Evolutionary conservation across 768 basidiomycete species (phyloP).

Genomic region (Lentinula sp.): DNA sequence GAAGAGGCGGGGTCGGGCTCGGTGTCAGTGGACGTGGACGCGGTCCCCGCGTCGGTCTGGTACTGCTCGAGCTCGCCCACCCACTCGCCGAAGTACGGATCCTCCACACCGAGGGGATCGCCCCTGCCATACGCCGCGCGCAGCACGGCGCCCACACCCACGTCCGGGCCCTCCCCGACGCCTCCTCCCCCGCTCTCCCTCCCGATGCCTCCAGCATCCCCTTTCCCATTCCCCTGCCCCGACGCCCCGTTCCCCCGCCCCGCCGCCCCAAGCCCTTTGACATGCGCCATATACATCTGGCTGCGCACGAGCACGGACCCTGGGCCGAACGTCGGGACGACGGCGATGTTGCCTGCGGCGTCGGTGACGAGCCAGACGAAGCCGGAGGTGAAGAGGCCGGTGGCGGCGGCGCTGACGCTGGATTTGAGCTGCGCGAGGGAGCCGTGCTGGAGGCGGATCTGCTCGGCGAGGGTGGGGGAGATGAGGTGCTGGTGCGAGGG

Average conservation of each 20-base stretch:
- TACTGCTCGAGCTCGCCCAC: neutral
- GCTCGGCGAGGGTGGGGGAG: conserved; percentile 18
- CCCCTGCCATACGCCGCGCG: too few species aligned
- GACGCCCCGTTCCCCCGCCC: neutral
- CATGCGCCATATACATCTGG: conserved; percentile 30
- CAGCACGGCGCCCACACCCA: too few species aligned
- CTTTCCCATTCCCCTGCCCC: too few species aligned
- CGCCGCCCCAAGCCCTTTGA: neutral
- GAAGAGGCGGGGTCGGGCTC: too few species aligned
- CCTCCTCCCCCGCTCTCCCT: too few species aligned
- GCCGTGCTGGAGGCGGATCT: conserved; percentile 50
- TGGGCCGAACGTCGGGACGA: conserved; percentile 83
- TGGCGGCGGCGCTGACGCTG: conserved; percentile 65
- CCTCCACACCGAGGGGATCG: conserved; percentile 4
- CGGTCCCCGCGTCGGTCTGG: too few species aligned
- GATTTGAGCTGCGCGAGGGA: conserved; percentile 66
- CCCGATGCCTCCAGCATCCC: neutral
- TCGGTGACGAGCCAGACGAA: conserved; percentile 89
- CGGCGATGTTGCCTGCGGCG: conserved; percentile 48
- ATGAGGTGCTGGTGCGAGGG: conserved; percentile 34
- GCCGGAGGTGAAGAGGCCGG: conserved; percentile 74
- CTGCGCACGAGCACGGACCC: conserved; percentile 82
- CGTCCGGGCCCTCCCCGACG: too few species aligned
- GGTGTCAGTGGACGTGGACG: too few species aligned
- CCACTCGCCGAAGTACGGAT: conserved; percentile 1